phyloP scores from a whole-genome alignment of 2,329 filamentous ascomycete species.

The Epicoccum nigrum region DNA sequence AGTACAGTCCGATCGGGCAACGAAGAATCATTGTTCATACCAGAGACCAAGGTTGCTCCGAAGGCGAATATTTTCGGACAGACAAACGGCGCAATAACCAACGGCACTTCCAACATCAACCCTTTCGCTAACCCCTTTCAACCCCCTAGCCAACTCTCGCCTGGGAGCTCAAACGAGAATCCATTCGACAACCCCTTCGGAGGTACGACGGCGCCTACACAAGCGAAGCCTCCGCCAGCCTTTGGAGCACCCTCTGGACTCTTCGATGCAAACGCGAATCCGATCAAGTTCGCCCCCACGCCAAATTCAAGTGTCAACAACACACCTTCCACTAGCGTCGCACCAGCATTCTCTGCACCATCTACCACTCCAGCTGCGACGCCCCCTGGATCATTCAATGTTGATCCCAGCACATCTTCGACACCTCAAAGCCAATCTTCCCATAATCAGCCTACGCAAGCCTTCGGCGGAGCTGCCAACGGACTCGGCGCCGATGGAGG shows the following conservation, averaged over 20 bases:
- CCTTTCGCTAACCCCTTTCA: conserved; percentile 30
- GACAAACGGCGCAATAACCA: conserved; percentile 8
- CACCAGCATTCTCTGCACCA: conserved; percentile 1
- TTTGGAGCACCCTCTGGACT: conserved; percentile 29
- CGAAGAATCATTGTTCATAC: conserved; percentile 51
- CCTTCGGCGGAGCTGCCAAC: neutral
- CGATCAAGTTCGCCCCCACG: conserved; percentile 34
- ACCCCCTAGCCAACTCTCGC: conserved; percentile 11
- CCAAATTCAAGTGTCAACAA: neutral
- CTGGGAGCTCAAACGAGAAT: conserved; percentile 7
- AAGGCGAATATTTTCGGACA: conserved; percentile 23
- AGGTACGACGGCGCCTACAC: neutral
- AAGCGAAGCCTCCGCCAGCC: neutral
- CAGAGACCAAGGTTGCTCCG: conserved; percentile 30
- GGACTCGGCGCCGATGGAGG: neutral
- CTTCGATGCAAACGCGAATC: conserved; percentile 37
- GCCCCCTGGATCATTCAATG: conserved; percentile 9
- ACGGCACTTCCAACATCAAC: conserved; percentile 16
- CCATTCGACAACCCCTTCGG: conserved; percentile 20
- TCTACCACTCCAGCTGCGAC: conserved; percentile 9
- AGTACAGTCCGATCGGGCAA: conserved; percentile 32
- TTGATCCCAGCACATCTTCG: neutral
- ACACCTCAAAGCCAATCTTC: neutral
- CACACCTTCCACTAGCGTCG: conserved; percentile 18
- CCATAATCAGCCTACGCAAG: neutral